Conservation (phyloP, 2,329 filamentous ascomycete genomes). For the Colletotrichum sp. region DNA sequence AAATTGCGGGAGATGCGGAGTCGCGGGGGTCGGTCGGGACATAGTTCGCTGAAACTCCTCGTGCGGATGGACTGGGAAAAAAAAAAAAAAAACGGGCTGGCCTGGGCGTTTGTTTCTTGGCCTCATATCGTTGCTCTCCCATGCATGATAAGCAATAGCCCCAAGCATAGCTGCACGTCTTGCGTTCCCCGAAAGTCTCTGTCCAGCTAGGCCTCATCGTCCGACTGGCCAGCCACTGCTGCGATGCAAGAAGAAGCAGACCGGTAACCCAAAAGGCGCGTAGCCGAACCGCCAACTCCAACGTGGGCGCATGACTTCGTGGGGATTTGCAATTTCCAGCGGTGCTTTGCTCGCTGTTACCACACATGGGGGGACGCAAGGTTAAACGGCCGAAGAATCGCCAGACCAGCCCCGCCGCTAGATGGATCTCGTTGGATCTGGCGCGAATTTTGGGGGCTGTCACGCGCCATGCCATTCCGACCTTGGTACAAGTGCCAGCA, state of each 20-base stretch:
- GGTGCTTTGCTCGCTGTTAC: slow-evolving; percentile 20
- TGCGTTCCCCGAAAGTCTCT: neutral
- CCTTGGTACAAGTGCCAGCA: neutral
- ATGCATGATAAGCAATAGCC: neutral
- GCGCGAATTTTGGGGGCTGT: neutral
- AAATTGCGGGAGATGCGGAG: slow-evolving; percentile 18
- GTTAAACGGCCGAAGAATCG: slow-evolving; percentile 13
- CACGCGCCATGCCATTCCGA: neutral
- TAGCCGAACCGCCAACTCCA: neutral
- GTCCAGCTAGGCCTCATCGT: neutral
- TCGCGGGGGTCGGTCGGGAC: slow-evolving; percentile 8
- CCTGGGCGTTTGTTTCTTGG: neutral
- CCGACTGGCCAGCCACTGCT: neutral
- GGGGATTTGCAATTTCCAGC: slow-evolving; percentile 13
- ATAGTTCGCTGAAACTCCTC: slow-evolving; percentile 17
- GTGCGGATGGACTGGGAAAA: neutral
- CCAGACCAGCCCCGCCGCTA: neutral
- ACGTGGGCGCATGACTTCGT: slow-evolving; percentile 6
- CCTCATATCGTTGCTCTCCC: neutral
- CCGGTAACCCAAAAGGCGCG: neutral
- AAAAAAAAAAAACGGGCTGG: neutral
- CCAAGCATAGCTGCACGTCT: neutral
- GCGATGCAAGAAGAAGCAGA: neutral
- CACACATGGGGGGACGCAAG: neutral
- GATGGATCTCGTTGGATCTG: neutral